Conservation (phyloP, 345 rosid genomes). For the Eucalyptus coolabah region DNA sequence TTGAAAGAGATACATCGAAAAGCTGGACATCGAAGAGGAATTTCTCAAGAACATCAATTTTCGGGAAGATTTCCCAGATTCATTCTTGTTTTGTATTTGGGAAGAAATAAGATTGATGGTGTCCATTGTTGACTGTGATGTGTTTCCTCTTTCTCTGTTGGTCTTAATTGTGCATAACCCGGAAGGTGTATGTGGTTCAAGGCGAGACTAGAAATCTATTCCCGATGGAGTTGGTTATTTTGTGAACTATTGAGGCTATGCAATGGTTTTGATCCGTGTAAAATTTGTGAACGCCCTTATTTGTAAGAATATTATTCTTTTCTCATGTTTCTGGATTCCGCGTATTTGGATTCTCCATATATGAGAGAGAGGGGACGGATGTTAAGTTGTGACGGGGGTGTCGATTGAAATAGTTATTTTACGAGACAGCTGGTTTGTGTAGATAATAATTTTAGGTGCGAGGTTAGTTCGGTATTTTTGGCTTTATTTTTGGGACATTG, state of each 20-base stretch:
- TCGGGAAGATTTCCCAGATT: not conserved
- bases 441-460: not conserved
- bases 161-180: not conserved
- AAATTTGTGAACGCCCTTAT: not conserved
- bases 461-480: not conserved
- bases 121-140: not conserved
- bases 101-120: not conserved
- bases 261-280: not conserved
- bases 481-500: not conserved
- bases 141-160: not conserved
- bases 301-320: not conserved
- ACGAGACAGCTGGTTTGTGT: not conserved
- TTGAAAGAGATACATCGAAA: not conserved
- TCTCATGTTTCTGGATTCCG: not conserved
- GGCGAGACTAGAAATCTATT: not conserved
- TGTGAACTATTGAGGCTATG: not conserved
- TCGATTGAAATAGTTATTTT: not conserved
- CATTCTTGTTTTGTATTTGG: not conserved
- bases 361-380: not conserved
- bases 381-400: not conserved
- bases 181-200: not conserved
- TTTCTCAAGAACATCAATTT: not conserved
- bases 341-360: not conserved
- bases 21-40: not conserved
- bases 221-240: not conserved